Percentiles rank a stretch among this genome's conserved stretches.
These are phyloP conservation scores for Oryza rufipogon DNA, from an alignment of 176 grass and related monocot genomes.

Conservation along the genomic window DNA sequence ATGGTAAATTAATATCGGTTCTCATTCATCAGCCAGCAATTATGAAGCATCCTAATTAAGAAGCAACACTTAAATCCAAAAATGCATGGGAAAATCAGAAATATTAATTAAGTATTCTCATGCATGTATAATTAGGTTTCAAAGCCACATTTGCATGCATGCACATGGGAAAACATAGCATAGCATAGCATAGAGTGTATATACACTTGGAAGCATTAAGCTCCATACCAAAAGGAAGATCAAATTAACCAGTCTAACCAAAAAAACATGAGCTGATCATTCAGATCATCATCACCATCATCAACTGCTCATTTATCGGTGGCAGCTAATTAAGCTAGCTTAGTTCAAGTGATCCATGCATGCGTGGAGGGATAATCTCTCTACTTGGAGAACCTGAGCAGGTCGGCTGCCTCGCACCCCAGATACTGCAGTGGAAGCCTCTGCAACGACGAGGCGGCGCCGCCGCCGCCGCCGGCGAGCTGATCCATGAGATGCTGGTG, in stretches of 20 bases:
- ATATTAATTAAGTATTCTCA: not conserved
- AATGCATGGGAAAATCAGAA: not conserved
- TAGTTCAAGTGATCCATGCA: conserved; percentile 29
- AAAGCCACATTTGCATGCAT: conserved; percentile 26
- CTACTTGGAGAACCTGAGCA: conserved; percentile 87
- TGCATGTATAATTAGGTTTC: not conserved
- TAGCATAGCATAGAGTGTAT: conserved; percentile 26
- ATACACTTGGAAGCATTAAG: conserved; percentile 40
- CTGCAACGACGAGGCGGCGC: conserved; percentile 38
- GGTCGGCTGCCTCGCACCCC: conserved; percentile 53
- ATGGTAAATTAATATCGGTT: not conserved
- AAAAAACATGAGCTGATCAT: conserved; percentile 43
- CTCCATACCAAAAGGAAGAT: conserved; percentile 26
- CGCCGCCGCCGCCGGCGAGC: conserved; percentile 26
- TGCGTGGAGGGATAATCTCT: not conserved
- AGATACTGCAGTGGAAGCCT: conserved; percentile 75
- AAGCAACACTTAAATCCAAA: not conserved
- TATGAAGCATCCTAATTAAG: not conserved
- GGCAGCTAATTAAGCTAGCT: conserved; percentile 41
- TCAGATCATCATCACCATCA: not conserved
- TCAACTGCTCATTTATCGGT: conserved; percentile 30
- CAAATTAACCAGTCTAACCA: conserved; percentile 45
- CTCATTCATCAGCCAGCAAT: not conserved
- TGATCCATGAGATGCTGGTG: conserved; percentile 62
- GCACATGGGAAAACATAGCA: not conserved